These are phyloP conservation scores for Ochetophila trinervis DNA, from an alignment of 306 rosid species.

Conservation along the genomic window DNA sequence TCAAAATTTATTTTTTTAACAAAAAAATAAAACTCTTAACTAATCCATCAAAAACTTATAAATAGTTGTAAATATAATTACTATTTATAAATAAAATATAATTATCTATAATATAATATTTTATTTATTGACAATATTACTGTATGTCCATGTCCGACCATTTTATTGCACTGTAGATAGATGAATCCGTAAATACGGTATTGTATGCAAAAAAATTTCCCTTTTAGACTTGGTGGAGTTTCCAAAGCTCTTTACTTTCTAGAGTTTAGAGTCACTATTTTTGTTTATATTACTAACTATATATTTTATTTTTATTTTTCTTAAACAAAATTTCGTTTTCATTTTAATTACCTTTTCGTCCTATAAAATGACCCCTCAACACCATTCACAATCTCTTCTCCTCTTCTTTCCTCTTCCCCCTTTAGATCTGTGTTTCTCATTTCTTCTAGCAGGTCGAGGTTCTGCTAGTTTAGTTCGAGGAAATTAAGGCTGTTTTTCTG, in stretches of 20 bases:
- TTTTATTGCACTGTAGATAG: too few species aligned
- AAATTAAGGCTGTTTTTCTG: background rate
- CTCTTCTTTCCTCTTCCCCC: constrained; percentile 16
- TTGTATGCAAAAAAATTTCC: too few species aligned
- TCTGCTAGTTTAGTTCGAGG: background rate
- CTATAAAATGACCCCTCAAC: constrained; percentile 46
- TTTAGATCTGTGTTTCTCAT: background rate
- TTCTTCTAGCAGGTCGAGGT: background rate
- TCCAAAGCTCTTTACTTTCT: constrained; percentile 29
- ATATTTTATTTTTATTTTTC: background rate
- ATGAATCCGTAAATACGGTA: too few species aligned
- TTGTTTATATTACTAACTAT: background rate
- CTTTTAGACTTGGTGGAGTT: constrained; percentile 29
- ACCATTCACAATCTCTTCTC: constrained; percentile 32
- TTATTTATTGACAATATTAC: too few species aligned
- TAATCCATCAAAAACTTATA: too few species aligned
- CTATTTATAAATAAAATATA: too few species aligned
- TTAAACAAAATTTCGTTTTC: background rate
- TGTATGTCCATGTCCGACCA: too few species aligned
- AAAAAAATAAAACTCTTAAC: too few species aligned
- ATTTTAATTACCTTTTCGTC: constrained; percentile 13
- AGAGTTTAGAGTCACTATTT: constrained; percentile 1
- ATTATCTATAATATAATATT: too few species aligned
- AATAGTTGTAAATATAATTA: too few species aligned
- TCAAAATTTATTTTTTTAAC: too few species aligned